Evolutionary conservation across 176 grass and related monocot species (phyloP).

Genomic region (Triticum monococcum): DNA sequence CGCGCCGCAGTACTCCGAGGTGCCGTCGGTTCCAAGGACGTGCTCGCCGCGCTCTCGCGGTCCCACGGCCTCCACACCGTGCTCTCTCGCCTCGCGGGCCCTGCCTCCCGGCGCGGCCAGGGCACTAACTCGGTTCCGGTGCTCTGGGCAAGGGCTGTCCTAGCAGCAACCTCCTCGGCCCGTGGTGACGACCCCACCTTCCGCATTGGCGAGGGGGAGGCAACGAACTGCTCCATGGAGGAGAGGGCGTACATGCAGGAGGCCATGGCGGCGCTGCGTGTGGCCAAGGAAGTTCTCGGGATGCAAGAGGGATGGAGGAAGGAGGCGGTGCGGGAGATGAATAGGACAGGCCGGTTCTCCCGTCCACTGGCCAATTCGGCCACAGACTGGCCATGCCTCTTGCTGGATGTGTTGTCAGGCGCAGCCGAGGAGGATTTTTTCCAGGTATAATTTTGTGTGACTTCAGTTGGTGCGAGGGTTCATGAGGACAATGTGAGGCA

Average conservation of each 20-base stretch:
- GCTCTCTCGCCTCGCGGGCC: slow-evolving; percentile 41
- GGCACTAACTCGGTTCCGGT: slow-evolving; percentile 24
- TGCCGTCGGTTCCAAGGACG: slow-evolving; percentile 66
- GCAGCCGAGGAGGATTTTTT: slow-evolving; percentile 72
- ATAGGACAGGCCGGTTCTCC: slow-evolving; percentile 55
- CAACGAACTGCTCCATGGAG: slow-evolving; percentile 61
- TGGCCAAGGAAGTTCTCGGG: slow-evolving; percentile 78
- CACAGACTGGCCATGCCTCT: slow-evolving; percentile 83
- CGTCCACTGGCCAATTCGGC: slow-evolving; percentile 70
- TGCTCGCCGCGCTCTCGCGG: slow-evolving; percentile 63
- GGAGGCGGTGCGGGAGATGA: slow-evolving; percentile 66
- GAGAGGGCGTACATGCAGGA: slow-evolving; percentile 83
- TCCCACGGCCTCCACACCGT: slow-evolving; percentile 62
- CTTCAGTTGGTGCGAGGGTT: neutral
- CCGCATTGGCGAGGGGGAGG: slow-evolving; percentile 32
- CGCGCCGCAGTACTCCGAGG: slow-evolving; percentile 56
- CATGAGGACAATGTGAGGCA: neutral
- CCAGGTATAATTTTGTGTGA: slow-evolving; percentile 44
- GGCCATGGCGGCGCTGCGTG: slow-evolving; percentile 47
- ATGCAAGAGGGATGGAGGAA: slow-evolving; percentile 83
- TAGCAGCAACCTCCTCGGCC: slow-evolving; percentile 21
- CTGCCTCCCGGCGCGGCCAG: neutral
- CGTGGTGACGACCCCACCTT: neutral
- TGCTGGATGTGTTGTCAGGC: slow-evolving; percentile 76
- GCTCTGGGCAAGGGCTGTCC: slow-evolving; percentile 85